Conservation (phyloP, 2,329 filamentous ascomycete species). For the Neonectria punicea region DNA sequence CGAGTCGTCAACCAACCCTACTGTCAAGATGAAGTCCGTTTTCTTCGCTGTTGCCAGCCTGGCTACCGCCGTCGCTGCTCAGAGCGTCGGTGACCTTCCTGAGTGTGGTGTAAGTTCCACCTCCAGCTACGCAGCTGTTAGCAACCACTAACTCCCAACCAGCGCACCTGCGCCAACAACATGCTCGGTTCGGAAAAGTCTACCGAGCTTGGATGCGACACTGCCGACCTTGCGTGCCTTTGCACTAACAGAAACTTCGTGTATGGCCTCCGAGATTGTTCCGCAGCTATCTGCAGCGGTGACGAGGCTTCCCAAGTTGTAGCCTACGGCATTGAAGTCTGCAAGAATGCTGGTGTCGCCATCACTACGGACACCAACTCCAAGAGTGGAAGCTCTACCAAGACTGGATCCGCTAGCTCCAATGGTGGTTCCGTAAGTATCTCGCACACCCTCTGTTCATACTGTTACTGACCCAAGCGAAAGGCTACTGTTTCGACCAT, state of each 20-base stretch:
- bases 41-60: slow-evolving; percentile 56
- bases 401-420: slow-evolving; percentile 35
- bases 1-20: slow-evolving; percentile 32
- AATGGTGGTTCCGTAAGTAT: slow-evolving; percentile 10
- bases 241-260: slow-evolving; percentile 59
- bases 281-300: slow-evolving; percentile 53
- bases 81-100: slow-evolving; percentile 56
- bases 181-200: slow-evolving; percentile 59
- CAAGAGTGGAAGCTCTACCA: slow-evolving; percentile 25
- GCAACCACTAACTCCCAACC: slow-evolving; percentile 25
- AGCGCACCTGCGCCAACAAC: slow-evolving; percentile 62
- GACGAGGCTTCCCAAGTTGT: slow-evolving; percentile 51
- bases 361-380: slow-evolving; percentile 45
- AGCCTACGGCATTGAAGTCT: slow-evolving; percentile 52
- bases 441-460: too few relatives aligned
- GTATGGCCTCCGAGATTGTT: slow-evolving; percentile 64
- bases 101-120: slow-evolving; percentile 62
- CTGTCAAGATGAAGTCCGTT: slow-evolving; percentile 62
- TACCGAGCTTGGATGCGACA: slow-evolving; percentile 56
- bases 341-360: slow-evolving; percentile 49
- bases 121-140: not conserved
- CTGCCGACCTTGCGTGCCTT: slow-evolving; percentile 56
- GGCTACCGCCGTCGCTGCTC: slow-evolving; percentile 54
- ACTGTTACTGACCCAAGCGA: slow-evolving; percentile 1
- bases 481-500: slow-evolving; percentile 48